A percentile compares a stretch with the other conserved stretches of the same genome.
These are phyloP conservation scores for Phytophthora ramorum DNA, from an alignment of 352 stramenopile genomes.

Conservation along the genomic window DNA sequence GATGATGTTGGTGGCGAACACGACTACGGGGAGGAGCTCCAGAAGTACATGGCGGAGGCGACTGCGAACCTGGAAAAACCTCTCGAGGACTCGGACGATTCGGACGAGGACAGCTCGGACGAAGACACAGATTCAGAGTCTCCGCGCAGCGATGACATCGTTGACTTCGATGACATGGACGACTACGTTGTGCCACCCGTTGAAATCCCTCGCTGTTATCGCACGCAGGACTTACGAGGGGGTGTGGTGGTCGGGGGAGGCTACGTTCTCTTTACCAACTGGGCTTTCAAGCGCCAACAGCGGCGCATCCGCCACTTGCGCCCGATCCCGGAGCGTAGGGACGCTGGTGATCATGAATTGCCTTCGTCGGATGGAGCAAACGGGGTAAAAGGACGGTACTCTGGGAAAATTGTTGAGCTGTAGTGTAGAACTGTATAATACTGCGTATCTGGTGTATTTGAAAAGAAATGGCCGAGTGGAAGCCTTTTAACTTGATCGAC, in stretches of 20 bases:
- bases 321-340: slow-evolving; percentile 28
- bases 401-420: slow-evolving; percentile 30
- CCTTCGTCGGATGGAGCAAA: slow-evolving; percentile 1
- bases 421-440: slow-evolving; percentile 13
- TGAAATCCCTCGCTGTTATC: slow-evolving; percentile 33
- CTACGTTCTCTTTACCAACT: slow-evolving; percentile 35
- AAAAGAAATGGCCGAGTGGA: slow-evolving; percentile 18
- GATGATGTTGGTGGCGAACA: neutral
- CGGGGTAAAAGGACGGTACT: slow-evolving; percentile 10
- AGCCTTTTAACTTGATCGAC: slow-evolving; percentile 3
- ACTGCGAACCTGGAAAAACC: slow-evolving; percentile 23
- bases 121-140: neutral
- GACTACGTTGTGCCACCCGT: slow-evolving; percentile 34
- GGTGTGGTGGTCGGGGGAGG: slow-evolving; percentile 31
- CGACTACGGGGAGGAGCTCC: slow-evolving; percentile 23
- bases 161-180: slow-evolving; percentile 5
- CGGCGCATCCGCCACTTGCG: slow-evolving; percentile 11
- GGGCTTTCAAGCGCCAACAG: slow-evolving; percentile 38
- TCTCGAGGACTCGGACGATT: slow-evolving; percentile 10
- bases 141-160: slow-evolving; percentile 2
- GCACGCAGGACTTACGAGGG: slow-evolving; percentile 35
- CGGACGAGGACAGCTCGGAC: slow-evolving; percentile 15
- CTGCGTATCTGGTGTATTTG: slow-evolving; percentile 2
- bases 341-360: slow-evolving; percentile 4
- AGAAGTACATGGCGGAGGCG: slow-evolving; percentile 22